Evolutionary conservation across 2,329 filamentous ascomycete species (phyloP).

Genomic region (Chaetoscypha palmicola): DNA sequence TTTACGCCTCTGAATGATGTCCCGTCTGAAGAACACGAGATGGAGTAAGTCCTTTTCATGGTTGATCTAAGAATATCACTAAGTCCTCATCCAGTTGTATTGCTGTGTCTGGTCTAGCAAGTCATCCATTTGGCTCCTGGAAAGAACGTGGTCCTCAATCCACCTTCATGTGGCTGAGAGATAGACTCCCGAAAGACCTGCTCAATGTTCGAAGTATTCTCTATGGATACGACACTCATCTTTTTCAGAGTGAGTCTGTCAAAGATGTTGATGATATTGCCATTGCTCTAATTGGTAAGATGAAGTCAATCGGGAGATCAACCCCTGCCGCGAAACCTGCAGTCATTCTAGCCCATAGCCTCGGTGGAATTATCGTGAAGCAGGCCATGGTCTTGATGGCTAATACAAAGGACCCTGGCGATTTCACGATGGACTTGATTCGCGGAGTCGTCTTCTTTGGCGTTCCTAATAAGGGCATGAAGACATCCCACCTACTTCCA

Average conservation of each 20-base stretch:
- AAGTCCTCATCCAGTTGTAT: background rate
- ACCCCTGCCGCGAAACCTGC: background rate
- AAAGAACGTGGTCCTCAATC: background rate
- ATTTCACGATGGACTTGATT: background rate
- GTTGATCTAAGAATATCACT: background rate
- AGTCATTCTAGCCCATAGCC: background rate
- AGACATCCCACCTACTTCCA: background rate
- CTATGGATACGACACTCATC: conserved; percentile 1
- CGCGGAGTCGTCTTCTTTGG: background rate
- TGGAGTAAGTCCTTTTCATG: background rate
- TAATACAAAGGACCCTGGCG: background rate
- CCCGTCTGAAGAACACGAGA: background rate
- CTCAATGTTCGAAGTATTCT: background rate
- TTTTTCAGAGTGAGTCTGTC: background rate
- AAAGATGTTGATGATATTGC: background rate
- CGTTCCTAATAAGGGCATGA: background rate
- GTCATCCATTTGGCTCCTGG: conserved; percentile 3
- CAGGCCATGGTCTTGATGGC: background rate
- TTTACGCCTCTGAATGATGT: background rate
- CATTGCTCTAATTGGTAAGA: background rate
- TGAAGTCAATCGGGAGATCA: background rate
- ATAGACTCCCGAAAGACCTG: background rate
- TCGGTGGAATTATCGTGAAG: background rate
- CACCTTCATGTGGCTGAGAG: conserved; percentile 1
- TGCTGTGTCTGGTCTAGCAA: background rate